Evolutionary conservation across 208 protist genomes (phyloP).

Genomic region (Acanthamoeba triangularis): DNA sequence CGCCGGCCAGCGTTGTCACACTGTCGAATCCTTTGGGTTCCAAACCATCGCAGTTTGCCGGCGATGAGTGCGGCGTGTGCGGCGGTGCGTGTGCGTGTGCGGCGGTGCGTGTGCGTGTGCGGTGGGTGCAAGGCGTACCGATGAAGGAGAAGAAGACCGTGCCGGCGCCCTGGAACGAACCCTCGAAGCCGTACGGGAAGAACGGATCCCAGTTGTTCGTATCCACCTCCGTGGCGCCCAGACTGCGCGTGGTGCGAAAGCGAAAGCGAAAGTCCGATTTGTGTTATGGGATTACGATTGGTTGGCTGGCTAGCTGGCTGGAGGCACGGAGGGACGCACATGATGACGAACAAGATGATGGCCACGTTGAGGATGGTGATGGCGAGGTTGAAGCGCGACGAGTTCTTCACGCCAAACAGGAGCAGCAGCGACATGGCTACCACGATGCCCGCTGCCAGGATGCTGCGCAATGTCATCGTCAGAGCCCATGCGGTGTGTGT

Average conservation of each 20-base stretch:
- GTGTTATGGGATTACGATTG: not conserved
- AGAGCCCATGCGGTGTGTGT: not conserved
- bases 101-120: too few species aligned
- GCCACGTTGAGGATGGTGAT: constrained; percentile 82
- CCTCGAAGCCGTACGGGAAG: constrained; percentile 79
- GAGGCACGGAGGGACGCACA: constrained; percentile 39
- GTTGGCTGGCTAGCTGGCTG: too few species aligned
- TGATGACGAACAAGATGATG: constrained; percentile 84
- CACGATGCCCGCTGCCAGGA: constrained; percentile 77
- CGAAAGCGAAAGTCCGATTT: not conserved
- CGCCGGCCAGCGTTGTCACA: constrained; percentile 82
- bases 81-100: too few species aligned
- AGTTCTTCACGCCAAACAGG: constrained; percentile 83
- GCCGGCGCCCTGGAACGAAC: constrained; percentile 78
- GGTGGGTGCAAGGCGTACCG: not conserved
- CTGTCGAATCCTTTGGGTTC: constrained; percentile 83
- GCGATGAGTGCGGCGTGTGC: not conserved
- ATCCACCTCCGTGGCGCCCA: constrained; percentile 70
- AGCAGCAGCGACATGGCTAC: constrained; percentile 76
- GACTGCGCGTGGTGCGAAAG: not conserved
- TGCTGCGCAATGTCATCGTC: not conserved
- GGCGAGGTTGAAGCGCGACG: constrained; percentile 78
- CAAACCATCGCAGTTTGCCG: not conserved
- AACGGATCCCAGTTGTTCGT: constrained; percentile 79
- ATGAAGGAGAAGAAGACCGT: constrained; percentile 84